Base-by-base conservation (phyloP, 2,329 filamentous ascomycete genomes). In the Fonsecaea pedrosoi region DNA sequence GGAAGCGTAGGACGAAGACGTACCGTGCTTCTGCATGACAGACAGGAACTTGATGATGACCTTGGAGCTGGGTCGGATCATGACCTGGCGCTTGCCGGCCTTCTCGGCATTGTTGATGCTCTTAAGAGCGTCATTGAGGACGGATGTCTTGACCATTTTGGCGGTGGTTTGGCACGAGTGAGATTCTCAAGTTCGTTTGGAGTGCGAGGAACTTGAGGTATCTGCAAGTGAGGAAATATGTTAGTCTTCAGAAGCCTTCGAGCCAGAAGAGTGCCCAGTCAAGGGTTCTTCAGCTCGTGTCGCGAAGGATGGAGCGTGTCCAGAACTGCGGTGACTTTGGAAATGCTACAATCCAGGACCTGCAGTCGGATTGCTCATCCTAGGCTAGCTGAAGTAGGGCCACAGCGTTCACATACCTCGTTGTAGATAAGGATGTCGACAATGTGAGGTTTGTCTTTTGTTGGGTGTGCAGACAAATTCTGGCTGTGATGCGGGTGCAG, bases 101-200 rank as follows among this genome's bases (percentile, higher is more conserved):
- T 99, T 98, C 90, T 99, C 96, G 88, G 95, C 95, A 85, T 99
- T 99, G 93, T 99, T 99, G 91, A 99, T 98, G 87, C 89, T 87
- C 84, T 97, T 97, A 80, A 97, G 91, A 82, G 92, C 93, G 90
- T 99, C 95, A 89, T 98, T 96, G 84, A 99, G 94, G 80, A 98
- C 95, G 83, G 93, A 97, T 80, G 95, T 98, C 87, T 92, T 93
- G 85, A 97, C 94, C 94, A 99, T 99, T 82, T 91, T 97, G 89
- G 67, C 69, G 75, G 76, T 77, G 76, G 76, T 71, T 67, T 75
- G 79, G 80, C 63, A 70, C 71, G 69, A 74, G 73, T 75, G 75
- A 83, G 82, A 83, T 84, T 83, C 82, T 83, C 82, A 83, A 81
- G 81, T 82, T 61, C 82, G 77, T 75, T 73, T 66, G 68, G 67